phyloP scores from a whole-genome alignment of 768 basidiomycete species.

The Boletus rubescentipes region DNA sequence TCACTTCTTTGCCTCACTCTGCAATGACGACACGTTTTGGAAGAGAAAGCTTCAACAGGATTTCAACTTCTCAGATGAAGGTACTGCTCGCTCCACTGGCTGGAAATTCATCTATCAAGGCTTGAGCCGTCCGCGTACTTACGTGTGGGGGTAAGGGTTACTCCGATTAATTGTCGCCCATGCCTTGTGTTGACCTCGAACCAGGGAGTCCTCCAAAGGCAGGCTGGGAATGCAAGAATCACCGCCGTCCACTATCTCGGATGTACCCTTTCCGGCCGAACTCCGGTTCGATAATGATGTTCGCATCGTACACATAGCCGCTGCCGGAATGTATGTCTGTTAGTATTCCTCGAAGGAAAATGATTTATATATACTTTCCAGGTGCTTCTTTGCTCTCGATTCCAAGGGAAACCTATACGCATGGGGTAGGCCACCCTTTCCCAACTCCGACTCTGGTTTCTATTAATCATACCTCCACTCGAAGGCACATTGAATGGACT shows the following conservation, averaged over 20 bases:
- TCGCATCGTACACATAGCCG: conserved; percentile 69
- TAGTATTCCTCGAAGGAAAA: neutral
- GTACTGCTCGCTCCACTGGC: conserved; percentile 71
- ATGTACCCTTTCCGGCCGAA: conserved; percentile 63
- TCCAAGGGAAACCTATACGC: conserved; percentile 68
- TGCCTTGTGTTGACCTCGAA: neutral
- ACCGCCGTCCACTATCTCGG: conserved; percentile 35
- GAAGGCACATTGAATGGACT: conserved; percentile 63
- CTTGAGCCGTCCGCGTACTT: conserved; percentile 52
- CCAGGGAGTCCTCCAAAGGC: conserved; percentile 60
- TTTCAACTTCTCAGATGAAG: conserved; percentile 73
- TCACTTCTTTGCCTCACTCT: conserved; percentile 59
- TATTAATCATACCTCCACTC: conserved; percentile 24
- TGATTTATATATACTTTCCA: conserved; percentile 27
- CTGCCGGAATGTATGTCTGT: conserved; percentile 74
- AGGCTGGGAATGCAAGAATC: conserved; percentile 55
- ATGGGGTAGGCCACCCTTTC: conserved; percentile 60
- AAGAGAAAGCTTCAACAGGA: conserved; percentile 63
- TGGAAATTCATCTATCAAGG: conserved; percentile 82
- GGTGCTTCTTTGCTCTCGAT: conserved; percentile 88
- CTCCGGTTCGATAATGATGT: conserved; percentile 54
- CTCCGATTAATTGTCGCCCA: neutral
- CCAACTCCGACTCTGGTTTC: neutral
- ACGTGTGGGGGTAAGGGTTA: conserved; percentile 58
- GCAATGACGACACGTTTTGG: conserved; percentile 79